These are phyloP conservation scores for Pseudocercospora fijiensis DNA, from an alignment of 2,329 filamentous ascomycete species.

Conservation along the genomic window DNA sequence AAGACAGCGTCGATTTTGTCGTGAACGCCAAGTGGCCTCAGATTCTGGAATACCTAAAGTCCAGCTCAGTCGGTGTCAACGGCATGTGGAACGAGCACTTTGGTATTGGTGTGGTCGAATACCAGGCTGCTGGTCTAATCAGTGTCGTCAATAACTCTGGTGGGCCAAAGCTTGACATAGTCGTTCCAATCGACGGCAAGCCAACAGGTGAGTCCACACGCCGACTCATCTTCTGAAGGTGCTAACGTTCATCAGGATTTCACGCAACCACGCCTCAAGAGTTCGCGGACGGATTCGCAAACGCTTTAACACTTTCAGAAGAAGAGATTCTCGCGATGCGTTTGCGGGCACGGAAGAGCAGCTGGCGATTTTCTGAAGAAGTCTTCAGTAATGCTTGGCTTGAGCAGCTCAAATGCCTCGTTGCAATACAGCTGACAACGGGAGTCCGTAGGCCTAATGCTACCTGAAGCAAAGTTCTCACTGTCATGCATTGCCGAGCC, in stretches of 20 bases:
- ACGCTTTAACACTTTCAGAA: slow-evolving; percentile 66
- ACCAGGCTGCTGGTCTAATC: slow-evolving; percentile 91
- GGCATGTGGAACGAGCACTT: slow-evolving; percentile 99
- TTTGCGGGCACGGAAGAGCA: slow-evolving; percentile 70
- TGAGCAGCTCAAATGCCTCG: slow-evolving; percentile 68
- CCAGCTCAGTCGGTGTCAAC: slow-evolving; percentile 83
- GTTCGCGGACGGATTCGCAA: slow-evolving; percentile 77
- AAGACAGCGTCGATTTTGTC: slow-evolving; percentile 80
- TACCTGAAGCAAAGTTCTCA: background rate
- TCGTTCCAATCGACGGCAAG: slow-evolving; percentile 73
- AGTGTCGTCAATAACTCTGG: slow-evolving; percentile 91
- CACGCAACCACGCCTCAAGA: slow-evolving; percentile 75
- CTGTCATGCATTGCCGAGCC: background rate
- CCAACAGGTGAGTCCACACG: slow-evolving; percentile 63
- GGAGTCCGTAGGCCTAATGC: background rate
- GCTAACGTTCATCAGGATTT: slow-evolving; percentile 74
- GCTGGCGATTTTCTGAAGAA: slow-evolving; percentile 81
- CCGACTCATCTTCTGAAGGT: background rate
- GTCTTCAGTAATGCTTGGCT: slow-evolving; percentile 81
- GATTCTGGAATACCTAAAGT: slow-evolving; percentile 75
- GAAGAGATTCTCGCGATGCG: slow-evolving; percentile 72
- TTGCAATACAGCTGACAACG: slow-evolving; percentile 41
- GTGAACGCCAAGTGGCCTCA: slow-evolving; percentile 87
- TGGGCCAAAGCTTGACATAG: slow-evolving; percentile 90
- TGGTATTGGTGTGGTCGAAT: slow-evolving; percentile 96